A percentile compares a stretch with the other conserved stretches of the same genome.
Evolutionary conservation across 2,329 filamentous ascomycete species (phyloP).

Genomic region (Lasiodiplodia hormozganensis): DNA sequence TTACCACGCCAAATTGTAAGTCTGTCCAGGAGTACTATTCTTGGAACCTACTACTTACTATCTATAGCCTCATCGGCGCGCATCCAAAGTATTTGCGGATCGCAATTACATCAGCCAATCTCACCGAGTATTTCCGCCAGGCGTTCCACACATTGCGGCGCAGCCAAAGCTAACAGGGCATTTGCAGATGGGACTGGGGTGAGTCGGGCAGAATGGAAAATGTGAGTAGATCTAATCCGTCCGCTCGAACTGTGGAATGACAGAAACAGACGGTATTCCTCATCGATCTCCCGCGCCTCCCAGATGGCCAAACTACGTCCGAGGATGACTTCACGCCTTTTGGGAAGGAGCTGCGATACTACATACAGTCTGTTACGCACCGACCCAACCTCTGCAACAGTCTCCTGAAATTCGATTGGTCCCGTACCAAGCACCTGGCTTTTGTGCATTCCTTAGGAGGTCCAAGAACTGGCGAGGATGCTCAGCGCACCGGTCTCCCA

Average conservation of each 20-base stretch:
- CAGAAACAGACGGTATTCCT: conserved; percentile 71
- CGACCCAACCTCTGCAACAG: conserved; percentile 70
- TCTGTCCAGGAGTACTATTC: background rate
- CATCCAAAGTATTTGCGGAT: conserved; percentile 76
- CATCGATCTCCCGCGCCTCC: conserved; percentile 81
- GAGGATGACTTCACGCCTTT: conserved; percentile 61
- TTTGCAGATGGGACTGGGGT: conserved; percentile 70
- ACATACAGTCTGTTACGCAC: conserved; percentile 71
- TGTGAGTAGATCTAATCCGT: conserved; percentile 51
- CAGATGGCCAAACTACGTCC: conserved; percentile 36
- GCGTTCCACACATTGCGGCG: background rate
- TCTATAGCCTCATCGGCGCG: conserved; percentile 75
- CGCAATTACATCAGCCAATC: conserved; percentile 85
- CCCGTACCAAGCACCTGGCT: conserved; percentile 70
- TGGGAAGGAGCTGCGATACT: conserved; percentile 72
- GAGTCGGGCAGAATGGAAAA: conserved; percentile 87
- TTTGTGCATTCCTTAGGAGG: conserved; percentile 87
- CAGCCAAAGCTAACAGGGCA: background rate
- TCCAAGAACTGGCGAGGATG: conserved; percentile 41
- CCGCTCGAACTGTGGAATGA: background rate
- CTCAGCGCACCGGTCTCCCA: conserved; percentile 70
- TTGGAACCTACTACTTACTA: background rate
- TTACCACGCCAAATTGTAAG: conserved; percentile 87
- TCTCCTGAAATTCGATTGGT: conserved; percentile 81
- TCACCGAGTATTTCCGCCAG: conserved; percentile 69